These are phyloP conservation scores for Macadamia integrifolia DNA, from an alignment of 164 flowering plant genomes.

Conservation along the genomic window DNA sequence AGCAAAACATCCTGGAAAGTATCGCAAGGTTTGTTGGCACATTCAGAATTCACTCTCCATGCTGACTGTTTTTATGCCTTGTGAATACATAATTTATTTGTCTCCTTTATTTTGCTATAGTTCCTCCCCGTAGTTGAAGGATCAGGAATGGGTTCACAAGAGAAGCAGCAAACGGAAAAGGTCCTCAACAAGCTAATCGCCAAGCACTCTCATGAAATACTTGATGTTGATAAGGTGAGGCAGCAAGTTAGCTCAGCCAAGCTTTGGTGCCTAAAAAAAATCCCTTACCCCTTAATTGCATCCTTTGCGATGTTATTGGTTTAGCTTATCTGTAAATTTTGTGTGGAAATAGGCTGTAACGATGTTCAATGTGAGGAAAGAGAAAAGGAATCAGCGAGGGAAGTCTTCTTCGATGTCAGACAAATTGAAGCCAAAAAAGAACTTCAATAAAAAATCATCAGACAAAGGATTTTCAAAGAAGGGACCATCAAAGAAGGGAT, in stretches of 20 bases:
- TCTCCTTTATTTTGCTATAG: conserved; percentile 8
- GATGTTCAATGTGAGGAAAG: conserved; percentile 27
- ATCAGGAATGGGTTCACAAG: conserved; percentile 57
- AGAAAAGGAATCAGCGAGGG: conserved; percentile 30
- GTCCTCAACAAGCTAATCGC: conserved; percentile 75
- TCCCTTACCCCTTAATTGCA: not conserved
- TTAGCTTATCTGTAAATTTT: not conserved
- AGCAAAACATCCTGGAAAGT: conserved; percentile 67
- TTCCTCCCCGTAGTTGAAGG: conserved; percentile 80
- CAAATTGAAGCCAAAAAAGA: conserved; percentile 56
- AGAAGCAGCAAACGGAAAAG: conserved; percentile 75
- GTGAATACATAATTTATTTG: not conserved
- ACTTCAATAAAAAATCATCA: conserved; percentile 32
- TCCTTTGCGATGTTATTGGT: not conserved
- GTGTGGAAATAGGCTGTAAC: conserved; percentile 53
- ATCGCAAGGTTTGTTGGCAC: conserved; percentile 59
- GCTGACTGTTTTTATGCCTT: not conserved
- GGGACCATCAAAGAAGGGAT: conserved; percentile 1
- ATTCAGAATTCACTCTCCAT: not conserved
- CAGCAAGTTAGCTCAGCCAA: not conserved
- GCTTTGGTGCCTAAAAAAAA: not conserved
- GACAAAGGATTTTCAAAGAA: conserved; percentile 24
- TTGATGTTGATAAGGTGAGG: conserved; percentile 71
- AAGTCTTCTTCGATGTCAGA: conserved; percentile 35
- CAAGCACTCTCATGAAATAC: conserved; percentile 70